Conservation (phyloP, 768 basidiomycete species). For the Mycena kentingensis region DNA sequence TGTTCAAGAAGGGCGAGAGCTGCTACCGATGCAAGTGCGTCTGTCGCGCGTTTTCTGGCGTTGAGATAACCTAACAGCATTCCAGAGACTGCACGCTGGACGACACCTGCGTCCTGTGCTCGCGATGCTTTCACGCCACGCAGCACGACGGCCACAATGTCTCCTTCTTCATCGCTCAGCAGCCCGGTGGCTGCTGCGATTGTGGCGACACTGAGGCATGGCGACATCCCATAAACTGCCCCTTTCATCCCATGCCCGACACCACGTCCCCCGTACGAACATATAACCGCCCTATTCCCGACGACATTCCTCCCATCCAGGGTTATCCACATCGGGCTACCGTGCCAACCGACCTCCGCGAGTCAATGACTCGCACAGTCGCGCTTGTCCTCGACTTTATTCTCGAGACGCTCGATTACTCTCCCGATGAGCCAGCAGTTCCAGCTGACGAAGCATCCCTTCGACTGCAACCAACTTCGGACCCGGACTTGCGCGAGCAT, state of each 20-base stretch:
- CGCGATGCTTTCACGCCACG: conserved; percentile 87
- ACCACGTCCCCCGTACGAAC: conserved; percentile 40
- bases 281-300: conserved; percentile 41
- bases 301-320: conserved; percentile 61
- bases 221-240: conserved; percentile 67
- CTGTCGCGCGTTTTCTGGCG: not conserved
- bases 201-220: conserved; percentile 93
- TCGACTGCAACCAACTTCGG: conserved; percentile 71
- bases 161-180: conserved; percentile 89
- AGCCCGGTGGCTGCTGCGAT: conserved; percentile 92
- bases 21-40: conserved; percentile 94
- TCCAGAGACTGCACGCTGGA: conserved; percentile 87
- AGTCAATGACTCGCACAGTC: conserved; percentile 74
- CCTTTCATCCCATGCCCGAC: conserved; percentile 68
- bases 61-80: conserved; percentile 3
- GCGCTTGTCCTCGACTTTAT: conserved; percentile 81
- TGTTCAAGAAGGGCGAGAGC: conserved; percentile 88
- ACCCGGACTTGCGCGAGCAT: conserved; percentile 77
- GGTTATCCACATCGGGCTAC: conserved; percentile 58
- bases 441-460: conserved; percentile 70
- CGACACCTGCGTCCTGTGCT: conserved; percentile 87
- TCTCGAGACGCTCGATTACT: conserved; percentile 79
- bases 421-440: conserved; percentile 75
- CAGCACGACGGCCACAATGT: conserved; percentile 87
- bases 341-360: conserved; percentile 66